Evolutionary conservation across 2,329 filamentous ascomycete species (phyloP), one percentile per base, ranked within the genome.

Genomic region (Fusarium cyanostomum): DNA sequence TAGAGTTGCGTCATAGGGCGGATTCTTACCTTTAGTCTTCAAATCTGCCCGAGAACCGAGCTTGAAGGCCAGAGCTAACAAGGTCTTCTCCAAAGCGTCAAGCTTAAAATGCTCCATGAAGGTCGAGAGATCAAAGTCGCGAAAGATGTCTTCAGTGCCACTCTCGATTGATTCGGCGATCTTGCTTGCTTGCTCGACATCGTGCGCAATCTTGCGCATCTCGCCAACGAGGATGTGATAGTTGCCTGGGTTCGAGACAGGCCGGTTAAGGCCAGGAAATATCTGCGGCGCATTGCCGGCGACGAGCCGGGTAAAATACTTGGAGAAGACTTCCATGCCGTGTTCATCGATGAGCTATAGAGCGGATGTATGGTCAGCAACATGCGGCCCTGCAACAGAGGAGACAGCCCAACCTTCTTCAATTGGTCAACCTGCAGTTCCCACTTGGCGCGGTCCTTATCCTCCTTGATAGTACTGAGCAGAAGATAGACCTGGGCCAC

Each of bases 301-400:
- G 74, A 99, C 87, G 75, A 98, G 84, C 79, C 94, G 92, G 78
- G 92, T 89, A 79, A 99, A 96, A 79, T 95, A 97, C 82, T 94
- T 96, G 60, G 92, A 89, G 77, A 94, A 97, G 75, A 97, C 93
- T 84, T 99, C 96, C 94, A 99, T 99, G 75, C 94, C 94, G 93
- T 96, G 90, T 73, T 94, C 94, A 87, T 97, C 90, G 81, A 98
- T 90, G 77, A 98, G 89, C 92, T 97, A 54, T 38, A 42, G 35
- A 35, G 43, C 10, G 21, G 34, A 38, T 42, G 27, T 13, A 28
- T 37, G n/a, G 62, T 76, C 45, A 74, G 64, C 44, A 56, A 52
- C 37, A 15, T n/a, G 18, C 34, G 21, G 35, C 8, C 33, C 15
- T 3, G 24, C 26, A 52, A 16, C 27, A 42, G 42, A 28, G 24